These are phyloP conservation scores for Plasmodium billcollinsi DNA, from an alignment of 169 alveolate genomes.

Conservation along the genomic window DNA sequence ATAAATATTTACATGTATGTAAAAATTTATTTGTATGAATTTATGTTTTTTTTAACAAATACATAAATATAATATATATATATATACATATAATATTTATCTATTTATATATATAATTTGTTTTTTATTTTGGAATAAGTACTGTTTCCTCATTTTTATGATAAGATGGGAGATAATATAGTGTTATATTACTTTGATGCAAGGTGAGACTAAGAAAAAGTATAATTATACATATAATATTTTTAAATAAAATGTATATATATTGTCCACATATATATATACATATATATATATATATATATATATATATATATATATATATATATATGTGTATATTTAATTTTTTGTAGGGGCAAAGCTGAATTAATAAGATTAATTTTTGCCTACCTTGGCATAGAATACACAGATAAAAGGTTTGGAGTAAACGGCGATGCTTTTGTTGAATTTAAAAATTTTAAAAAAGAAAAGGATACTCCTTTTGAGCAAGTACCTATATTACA, in stretches of 20 bases:
- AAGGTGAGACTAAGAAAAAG: constrained; percentile 26
- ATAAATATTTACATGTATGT: no score
- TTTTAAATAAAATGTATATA: neutral
- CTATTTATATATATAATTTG: no score
- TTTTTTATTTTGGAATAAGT: no score
- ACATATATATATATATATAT: neutral
- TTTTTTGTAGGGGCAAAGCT: constrained; percentile 54
- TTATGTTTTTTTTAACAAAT: no score
- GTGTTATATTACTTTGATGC: constrained; percentile 63
- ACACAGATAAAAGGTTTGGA: constrained; percentile 64
- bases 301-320: neutral
- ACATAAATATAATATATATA: no score
- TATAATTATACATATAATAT: neutral
- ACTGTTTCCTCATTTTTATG: no score
- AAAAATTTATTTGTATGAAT: no score
- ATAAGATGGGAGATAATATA: constrained; percentile 42
- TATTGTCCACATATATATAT: neutral
- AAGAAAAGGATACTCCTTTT: constrained; percentile 67
- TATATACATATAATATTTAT: no score
- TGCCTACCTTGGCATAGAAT: constrained; percentile 49
- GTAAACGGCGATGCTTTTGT: constrained; percentile 68
- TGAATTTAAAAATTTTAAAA: constrained; percentile 63
- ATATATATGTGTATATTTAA: neutral
- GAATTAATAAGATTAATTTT: constrained; percentile 55
- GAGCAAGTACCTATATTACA: constrained; percentile 66